Evolutionary conservation across 2,329 filamentous ascomycete genomes (phyloP).

Genomic region (Phaeosphaeria sp.): DNA sequence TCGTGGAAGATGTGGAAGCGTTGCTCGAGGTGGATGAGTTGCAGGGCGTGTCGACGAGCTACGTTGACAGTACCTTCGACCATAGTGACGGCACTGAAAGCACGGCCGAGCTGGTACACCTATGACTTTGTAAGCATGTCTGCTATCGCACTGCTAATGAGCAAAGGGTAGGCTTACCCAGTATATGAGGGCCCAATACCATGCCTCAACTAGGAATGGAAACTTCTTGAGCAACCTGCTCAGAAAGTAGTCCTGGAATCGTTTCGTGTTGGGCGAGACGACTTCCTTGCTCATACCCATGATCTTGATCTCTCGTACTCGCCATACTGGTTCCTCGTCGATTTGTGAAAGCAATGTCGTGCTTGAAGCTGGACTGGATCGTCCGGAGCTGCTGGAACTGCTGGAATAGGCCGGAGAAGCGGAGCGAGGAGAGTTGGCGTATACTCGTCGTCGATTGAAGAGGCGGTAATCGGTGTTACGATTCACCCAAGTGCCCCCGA

Average conservation of each 20-base stretch:
- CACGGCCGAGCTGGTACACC: slow-evolving; percentile 77
- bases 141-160: background rate
- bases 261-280: slow-evolving; percentile 66
- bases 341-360: slow-evolving; percentile 51
- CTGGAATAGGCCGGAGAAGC: slow-evolving; percentile 46
- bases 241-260: slow-evolving; percentile 65
- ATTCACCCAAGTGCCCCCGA: slow-evolving; percentile 69
- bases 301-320: slow-evolving; percentile 56
- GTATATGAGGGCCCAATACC: slow-evolving; percentile 80
- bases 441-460: slow-evolving; percentile 35
- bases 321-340: slow-evolving; percentile 55
- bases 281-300: slow-evolving; percentile 57
- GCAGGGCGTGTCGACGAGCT: slow-evolving; percentile 71
- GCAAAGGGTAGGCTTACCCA: slow-evolving; percentile 64
- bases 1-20: slow-evolving; percentile 70
- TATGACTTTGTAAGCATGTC: slow-evolving; percentile 35
- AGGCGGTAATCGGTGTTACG: slow-evolving; percentile 53
- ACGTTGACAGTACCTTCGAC: slow-evolving; percentile 72
- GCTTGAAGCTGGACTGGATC: slow-evolving; percentile 49
- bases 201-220: slow-evolving; percentile 75
- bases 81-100: slow-evolving; percentile 73
- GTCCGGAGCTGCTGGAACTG: slow-evolving; percentile 49
- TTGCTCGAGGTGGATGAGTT: slow-evolving; percentile 72
- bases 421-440: slow-evolving; percentile 35
- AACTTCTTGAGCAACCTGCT: slow-evolving; percentile 70